Evolutionary conservation across 495 filamentous ascomycete genomes (phyloP).

Genomic region (Echria macrotheca): DNA sequence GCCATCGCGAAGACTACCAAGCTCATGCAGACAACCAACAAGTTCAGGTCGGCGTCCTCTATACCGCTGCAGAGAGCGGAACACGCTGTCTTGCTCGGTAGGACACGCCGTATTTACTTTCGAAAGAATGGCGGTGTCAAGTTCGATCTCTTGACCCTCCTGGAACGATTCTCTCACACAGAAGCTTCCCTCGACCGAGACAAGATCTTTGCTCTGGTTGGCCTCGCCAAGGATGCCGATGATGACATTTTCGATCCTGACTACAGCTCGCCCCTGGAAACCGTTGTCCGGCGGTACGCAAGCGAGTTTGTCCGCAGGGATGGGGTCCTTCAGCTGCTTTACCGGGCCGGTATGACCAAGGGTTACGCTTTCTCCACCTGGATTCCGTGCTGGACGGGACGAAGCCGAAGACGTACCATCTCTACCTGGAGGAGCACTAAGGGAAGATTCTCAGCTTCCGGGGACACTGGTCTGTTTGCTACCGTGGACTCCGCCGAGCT

Average conservation of each 20-base stretch:
- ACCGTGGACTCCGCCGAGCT: neutral
- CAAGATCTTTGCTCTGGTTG: neutral
- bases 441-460: neutral
- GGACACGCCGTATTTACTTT: neutral
- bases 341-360: neutral
- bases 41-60: neutral
- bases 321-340: neutral
- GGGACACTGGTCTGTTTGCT: neutral
- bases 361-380: neutral
- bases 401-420: neutral
- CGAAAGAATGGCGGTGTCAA: neutral
- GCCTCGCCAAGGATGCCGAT: neutral
- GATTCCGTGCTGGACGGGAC: neutral
- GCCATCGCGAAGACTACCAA: neutral
- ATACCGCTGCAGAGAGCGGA: neutral
- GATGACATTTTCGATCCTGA: neutral
- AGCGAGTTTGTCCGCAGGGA: neutral
- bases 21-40: neutral
- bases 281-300: neutral
- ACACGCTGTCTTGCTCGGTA: neutral
- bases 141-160: neutral
- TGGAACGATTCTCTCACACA: neutral
- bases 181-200: neutral
- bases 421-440: neutral
- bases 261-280: neutral